Conservation (phyloP, 2,329 filamentous ascomycete genomes). For the Scedosporium dehoogii region DNA sequence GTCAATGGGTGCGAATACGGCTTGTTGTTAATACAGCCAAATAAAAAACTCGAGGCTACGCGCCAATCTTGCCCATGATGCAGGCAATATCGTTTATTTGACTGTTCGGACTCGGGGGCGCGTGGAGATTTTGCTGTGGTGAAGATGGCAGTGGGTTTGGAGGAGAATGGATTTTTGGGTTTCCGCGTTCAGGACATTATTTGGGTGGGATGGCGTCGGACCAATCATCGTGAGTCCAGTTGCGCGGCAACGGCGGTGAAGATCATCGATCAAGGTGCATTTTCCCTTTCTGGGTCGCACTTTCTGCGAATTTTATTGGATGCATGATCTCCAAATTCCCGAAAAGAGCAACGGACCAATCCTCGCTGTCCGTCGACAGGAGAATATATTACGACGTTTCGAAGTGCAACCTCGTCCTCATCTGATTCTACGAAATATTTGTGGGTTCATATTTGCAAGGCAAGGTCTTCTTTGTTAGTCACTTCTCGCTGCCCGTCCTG, state of each 20-base stretch:
- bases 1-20: background rate
- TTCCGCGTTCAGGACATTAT: conserved; percentile 12
- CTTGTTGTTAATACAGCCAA: background rate
- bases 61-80: conserved; percentile 4
- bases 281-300: background rate
- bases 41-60: conserved; percentile 6
- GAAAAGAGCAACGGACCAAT: background rate
- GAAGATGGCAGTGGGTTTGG: conserved; percentile 8
- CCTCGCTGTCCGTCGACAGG: too few relatives aligned
- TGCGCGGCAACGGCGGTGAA: conserved; percentile 11
- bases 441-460: too few relatives aligned
- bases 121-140: conserved; percentile 3
- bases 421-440: too few relatives aligned
- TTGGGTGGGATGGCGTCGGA: conserved; percentile 15
- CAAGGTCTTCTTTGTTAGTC: too few relatives aligned
- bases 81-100: conserved; percentile 1
- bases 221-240: conserved; percentile 21
- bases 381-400: too few relatives aligned
- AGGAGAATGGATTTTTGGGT: conserved; percentile 1
- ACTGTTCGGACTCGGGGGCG: background rate
- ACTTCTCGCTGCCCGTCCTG: too few relatives aligned
- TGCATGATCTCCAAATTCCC: background rate
- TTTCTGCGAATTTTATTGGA: conserved; percentile 1
- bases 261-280: background rate
- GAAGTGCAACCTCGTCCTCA: too few relatives aligned